A percentile compares a stretch with the other conserved stretches of the same genome.
phyloP scores from a whole-genome alignment of 2,329 filamentous ascomycete genomes.

The Rasamsonia emersonii region DNA sequence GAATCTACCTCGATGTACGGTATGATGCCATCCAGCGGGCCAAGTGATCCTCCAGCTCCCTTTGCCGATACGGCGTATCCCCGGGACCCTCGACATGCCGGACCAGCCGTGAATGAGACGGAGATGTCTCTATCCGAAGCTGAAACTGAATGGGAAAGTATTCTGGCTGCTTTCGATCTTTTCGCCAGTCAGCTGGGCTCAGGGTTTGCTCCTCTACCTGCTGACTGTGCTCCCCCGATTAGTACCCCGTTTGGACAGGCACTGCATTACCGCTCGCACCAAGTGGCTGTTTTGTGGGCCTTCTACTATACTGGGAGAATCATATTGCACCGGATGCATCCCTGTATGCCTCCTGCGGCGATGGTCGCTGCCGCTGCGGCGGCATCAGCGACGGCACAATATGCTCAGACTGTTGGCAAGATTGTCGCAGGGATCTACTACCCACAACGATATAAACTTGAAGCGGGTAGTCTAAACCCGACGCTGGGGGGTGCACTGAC shows the following conservation, averaged over 20 bases:
- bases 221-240: constrained; percentile 55
- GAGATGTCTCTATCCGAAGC: constrained; percentile 61
- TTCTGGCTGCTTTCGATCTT: constrained; percentile 32
- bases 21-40: constrained; percentile 38
- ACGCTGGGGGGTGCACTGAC: constrained; percentile 71
- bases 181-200: constrained; percentile 55
- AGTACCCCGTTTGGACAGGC: constrained; percentile 73
- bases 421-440: constrained; percentile 63
- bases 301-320: constrained; percentile 81
- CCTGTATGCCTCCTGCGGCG: constrained; percentile 81
- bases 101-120: constrained; percentile 49
- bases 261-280: constrained; percentile 73
- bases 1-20: constrained; percentile 41
- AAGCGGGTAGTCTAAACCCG: constrained; percentile 56
- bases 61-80: constrained; percentile 42
- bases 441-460: constrained; percentile 29
- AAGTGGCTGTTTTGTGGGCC: constrained; percentile 81
- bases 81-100: constrained; percentile 12
- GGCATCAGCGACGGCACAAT: constrained; percentile 60
- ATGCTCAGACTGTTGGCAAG: constrained; percentile 67
- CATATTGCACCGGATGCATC: constrained; percentile 71
- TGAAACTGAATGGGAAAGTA: constrained; percentile 62
- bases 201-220: constrained; percentile 65
- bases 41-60: constrained; percentile 39
- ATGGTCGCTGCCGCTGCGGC: constrained; percentile 78